These are phyloP conservation scores for Plasmodium sp. DNA, from an alignment of 169 alveolate species.

Conservation along the genomic window DNA sequence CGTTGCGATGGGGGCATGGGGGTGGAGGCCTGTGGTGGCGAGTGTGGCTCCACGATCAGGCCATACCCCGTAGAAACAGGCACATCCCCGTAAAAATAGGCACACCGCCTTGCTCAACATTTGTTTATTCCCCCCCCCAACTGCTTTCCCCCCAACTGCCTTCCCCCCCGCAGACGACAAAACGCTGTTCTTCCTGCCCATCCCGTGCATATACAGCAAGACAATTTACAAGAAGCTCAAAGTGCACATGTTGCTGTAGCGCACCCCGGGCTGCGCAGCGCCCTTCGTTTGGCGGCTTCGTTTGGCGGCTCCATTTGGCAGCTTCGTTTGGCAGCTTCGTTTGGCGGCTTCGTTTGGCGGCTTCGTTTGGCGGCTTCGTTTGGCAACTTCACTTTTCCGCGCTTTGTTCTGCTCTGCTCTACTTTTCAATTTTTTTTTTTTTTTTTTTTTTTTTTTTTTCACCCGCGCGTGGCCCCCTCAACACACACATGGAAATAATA, in stretches of 20 bases:
- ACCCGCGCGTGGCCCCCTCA: background rate
- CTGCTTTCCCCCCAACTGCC: too few species aligned
- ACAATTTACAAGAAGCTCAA: slow-evolving; percentile 60
- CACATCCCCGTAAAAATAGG: background rate
- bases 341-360: background rate
- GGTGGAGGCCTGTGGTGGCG: background rate
- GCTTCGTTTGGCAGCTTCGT: too few species aligned
- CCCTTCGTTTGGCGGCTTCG: background rate
- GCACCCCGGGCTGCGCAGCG: background rate
- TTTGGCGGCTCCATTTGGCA: too few species aligned
- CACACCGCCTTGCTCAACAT: background rate
- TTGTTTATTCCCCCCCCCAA: background rate
- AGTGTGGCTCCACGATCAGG: background rate
- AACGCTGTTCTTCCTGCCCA: slow-evolving; percentile 36
- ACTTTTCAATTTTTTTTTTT: background rate
- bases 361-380: too few species aligned
- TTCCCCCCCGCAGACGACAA: slow-evolving; percentile 6
- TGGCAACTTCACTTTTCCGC: slow-evolving; percentile 1
- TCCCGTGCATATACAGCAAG: slow-evolving; percentile 53
- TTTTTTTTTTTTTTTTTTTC: slow-evolving; percentile 6
- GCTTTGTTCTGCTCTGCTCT: background rate
- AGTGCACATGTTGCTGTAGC: slow-evolving; percentile 61
- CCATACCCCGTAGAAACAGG: background rate
- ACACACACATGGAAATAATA: background rate
- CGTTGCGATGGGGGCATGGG: background rate